These are phyloP conservation scores for Thuja plicata DNA, from an alignment of 83 land plant genomes.

Conservation along the genomic window DNA sequence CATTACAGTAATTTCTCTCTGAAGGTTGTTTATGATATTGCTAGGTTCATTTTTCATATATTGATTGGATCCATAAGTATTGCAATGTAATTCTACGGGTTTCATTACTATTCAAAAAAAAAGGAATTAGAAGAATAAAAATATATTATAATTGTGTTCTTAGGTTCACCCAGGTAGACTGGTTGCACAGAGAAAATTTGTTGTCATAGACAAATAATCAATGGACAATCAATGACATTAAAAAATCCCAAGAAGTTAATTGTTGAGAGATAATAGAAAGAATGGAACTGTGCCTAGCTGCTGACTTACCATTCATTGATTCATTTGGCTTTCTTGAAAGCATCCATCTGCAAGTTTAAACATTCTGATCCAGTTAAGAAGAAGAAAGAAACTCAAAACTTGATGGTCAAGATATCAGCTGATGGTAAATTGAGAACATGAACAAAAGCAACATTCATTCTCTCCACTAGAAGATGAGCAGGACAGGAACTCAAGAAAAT, in stretches of 20 bases:
- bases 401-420: not conserved
- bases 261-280: not conserved
- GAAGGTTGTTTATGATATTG: not conserved
- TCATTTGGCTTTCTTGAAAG: not conserved
- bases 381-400: not conserved
- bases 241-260: not conserved
- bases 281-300: not conserved
- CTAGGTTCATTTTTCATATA: not conserved
- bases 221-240: not conserved
- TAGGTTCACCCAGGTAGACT: not conserved
- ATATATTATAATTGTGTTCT: not conserved
- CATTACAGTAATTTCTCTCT: not conserved
- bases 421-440: not conserved
- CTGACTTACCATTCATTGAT: conserved; percentile 1
- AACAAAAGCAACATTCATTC: not conserved
- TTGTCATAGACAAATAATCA: not conserved
- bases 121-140: not conserved
- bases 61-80: not conserved
- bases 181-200: not conserved
- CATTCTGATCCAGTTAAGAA: not conserved
- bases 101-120: not conserved
- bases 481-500: not conserved
- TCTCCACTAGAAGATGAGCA: not conserved
- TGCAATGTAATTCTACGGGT: not conserved
- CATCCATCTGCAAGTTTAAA: conserved; percentile 6